Evolutionary conservation across 805 yeast genomes (phyloP).

Genomic region (Hanseniaspora clermontiae): DNA sequence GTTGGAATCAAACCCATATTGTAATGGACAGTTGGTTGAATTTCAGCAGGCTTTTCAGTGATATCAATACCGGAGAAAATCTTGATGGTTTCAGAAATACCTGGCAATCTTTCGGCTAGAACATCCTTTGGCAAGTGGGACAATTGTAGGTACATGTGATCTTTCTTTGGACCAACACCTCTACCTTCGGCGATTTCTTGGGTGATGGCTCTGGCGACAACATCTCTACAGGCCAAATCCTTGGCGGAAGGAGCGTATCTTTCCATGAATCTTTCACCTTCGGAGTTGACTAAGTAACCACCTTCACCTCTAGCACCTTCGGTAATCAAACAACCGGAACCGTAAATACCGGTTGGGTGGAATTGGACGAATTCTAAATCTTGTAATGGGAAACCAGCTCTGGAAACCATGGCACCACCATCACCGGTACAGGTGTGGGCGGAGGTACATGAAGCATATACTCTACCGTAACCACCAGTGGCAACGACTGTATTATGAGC

Average conservation of each 20-base stretch:
- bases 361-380: conserved; percentile 96
- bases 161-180: conserved; percentile 95
- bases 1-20: conserved; percentile 99
- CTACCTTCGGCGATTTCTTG: conserved; percentile 98
- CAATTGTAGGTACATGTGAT: conserved; percentile 89
- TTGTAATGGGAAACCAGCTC: conserved; percentile 96
- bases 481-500: conserved; percentile 94
- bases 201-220: conserved; percentile 94
- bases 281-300: conserved; percentile 88
- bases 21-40: conserved; percentile 95
- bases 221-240: conserved; percentile 97
- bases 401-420: conserved; percentile 94
- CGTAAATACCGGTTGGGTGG: conserved; percentile 99
- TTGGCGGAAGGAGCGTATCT: conserved; percentile 98
- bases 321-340: conserved; percentile 96
- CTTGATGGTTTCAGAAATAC: conserved; percentile 96
- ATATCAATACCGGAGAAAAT: conserved; percentile 99
- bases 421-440: conserved; percentile 99
- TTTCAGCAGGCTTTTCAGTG: conserved; percentile 97
- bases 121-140: conserved; percentile 88
- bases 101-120: conserved; percentile 90
- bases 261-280: conserved; percentile 99
- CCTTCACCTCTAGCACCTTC: conserved; percentile 99
- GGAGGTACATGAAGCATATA: conserved; percentile 96
- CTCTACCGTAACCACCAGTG: conserved; percentile 98